Evolutionary conservation across 2,329 filamentous ascomycete species (phyloP).

Genomic region (Aspergillus brunneoviolaceus): DNA sequence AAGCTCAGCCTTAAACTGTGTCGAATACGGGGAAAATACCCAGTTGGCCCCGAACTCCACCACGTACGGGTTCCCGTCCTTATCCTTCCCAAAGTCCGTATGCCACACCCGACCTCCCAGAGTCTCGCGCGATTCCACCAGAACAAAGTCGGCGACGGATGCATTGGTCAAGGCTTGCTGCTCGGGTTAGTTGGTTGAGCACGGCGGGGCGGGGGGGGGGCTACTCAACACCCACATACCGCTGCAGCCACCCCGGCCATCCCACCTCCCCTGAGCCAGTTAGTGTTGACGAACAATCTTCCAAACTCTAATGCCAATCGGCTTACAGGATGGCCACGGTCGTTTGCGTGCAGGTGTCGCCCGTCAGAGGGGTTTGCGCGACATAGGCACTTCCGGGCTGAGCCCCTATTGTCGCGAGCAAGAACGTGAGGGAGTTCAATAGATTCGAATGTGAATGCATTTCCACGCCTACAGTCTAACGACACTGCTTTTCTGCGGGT

Average conservation of each 20-base stretch:
- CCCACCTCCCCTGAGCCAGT: constrained; percentile 51
- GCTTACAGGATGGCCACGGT: constrained; percentile 37
- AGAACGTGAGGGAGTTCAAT: neutral
- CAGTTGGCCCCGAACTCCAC: constrained; percentile 70
- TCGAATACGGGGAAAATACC: constrained; percentile 35
- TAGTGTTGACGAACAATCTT: neutral
- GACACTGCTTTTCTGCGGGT: neutral
- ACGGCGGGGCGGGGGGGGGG: neutral
- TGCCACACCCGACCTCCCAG: constrained; percentile 64
- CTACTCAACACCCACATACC: constrained; percentile 29
- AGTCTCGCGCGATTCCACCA: constrained; percentile 62
- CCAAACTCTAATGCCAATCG: neutral
- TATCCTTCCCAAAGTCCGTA: constrained; percentile 55
- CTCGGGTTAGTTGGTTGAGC: constrained; percentile 3
- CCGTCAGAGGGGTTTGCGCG: constrained; percentile 17
- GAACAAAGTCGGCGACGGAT: constrained; percentile 63
- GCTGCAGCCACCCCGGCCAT: constrained; percentile 64
- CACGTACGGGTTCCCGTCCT: constrained; percentile 54
- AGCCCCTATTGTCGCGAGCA: neutral
- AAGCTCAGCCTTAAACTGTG: neutral
- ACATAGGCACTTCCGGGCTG: constrained; percentile 13
- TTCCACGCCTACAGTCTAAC: neutral
- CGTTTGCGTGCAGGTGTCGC: constrained; percentile 29
- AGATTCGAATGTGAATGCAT: neutral
- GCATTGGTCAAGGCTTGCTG: constrained; percentile 61